Evolutionary conservation across 495 filamentous ascomycete genomes (phyloP), one percentile per base, ranked within the genome.

Genomic region (Oidiodendron maius): DNA sequence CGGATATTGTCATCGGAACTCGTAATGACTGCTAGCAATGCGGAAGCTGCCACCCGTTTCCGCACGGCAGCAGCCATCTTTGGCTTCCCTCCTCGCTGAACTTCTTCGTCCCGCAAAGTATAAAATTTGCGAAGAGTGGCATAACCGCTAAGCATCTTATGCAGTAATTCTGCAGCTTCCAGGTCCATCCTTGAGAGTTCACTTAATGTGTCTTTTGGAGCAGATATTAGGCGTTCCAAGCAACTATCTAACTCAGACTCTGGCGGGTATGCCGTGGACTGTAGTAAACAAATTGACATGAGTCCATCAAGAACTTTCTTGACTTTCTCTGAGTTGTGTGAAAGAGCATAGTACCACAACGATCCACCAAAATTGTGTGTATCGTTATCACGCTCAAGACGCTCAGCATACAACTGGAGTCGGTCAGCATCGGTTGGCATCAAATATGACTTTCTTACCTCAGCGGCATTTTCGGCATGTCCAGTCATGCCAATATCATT

Each of bases 1-100:
- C 85, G 82, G 58, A 96, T 94, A 56, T 86, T 89, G 62, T 94
- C 88, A 38, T 82, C 81, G 3, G 90, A 86, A 62, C 87, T 93
- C 40, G 78, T 71, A 58, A 95, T 86, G 41, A 93, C 81, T 9
- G 85, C 84, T 20, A 86, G 67, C 25, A 96, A 69, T n/a, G 82
- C 81, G 22, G 78, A 67, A 0, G 81, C 83, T 17, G 89, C 88
- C 50, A 80, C 80, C 40, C 72, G 73, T 48, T 79, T 83, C 26
- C 84, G 71, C 3, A 76, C 69, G 22, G 76, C 52, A 13, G 72
- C 68, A 45, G 69, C 67, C 11, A 21, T 42, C 25, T 41, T 28
- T 3, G 54, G 18, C 17, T 42, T 63, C 50, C 71, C 56, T n/a
- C 70, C 70, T 9, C 67, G 58, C 17, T 56, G 53, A 1, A 77